Evolutionary conservation across 179 eudicot species (phyloP).

Genomic region (Drosera spatulata): DNA sequence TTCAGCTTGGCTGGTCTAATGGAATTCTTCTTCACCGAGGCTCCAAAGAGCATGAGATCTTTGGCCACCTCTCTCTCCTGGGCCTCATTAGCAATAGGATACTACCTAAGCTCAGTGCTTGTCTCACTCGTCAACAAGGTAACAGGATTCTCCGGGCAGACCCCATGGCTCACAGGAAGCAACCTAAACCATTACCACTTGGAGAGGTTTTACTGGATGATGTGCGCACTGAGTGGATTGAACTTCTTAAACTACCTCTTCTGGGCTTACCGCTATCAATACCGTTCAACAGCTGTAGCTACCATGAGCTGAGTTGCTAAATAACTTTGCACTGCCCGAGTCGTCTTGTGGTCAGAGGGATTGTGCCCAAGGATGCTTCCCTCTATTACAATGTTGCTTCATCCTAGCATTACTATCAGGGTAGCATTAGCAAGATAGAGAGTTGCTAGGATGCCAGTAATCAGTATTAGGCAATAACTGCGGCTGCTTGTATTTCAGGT

Average conservation of each 20-base stretch:
- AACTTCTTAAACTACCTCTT: slow-evolving; percentile 56
- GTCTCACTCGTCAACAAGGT: slow-evolving; percentile 49
- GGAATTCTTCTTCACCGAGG: slow-evolving; percentile 90
- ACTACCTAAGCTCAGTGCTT: slow-evolving; percentile 72
- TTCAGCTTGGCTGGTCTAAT: slow-evolving; percentile 79
- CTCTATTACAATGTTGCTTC: no score
- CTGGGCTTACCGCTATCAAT: slow-evolving; percentile 59
- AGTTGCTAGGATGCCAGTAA: no score
- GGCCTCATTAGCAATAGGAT: slow-evolving; percentile 85
- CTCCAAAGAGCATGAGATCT: slow-evolving; percentile 78
- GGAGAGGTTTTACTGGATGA: slow-evolving; percentile 77
- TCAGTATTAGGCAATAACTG: no score
- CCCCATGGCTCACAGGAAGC: slow-evolving; percentile 67
- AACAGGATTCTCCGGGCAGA: slow-evolving; percentile 26
- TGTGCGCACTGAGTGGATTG: slow-evolving; percentile 57
- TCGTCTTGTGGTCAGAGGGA: no score
- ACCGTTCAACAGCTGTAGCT: slow-evolving; percentile 21
- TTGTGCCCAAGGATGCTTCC: no score
- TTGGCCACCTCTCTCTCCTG: slow-evolving; percentile 81
- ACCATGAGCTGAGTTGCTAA: not conserved
- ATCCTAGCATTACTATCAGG: no score
- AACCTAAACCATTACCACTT: slow-evolving; percentile 67
- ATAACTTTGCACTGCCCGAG: not conserved
- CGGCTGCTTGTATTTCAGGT: no score
- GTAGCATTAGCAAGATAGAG: no score